Conservation (phyloP, 2,329 filamentous ascomycete genomes). For the Pseudogymnoascus sp. region DNA sequence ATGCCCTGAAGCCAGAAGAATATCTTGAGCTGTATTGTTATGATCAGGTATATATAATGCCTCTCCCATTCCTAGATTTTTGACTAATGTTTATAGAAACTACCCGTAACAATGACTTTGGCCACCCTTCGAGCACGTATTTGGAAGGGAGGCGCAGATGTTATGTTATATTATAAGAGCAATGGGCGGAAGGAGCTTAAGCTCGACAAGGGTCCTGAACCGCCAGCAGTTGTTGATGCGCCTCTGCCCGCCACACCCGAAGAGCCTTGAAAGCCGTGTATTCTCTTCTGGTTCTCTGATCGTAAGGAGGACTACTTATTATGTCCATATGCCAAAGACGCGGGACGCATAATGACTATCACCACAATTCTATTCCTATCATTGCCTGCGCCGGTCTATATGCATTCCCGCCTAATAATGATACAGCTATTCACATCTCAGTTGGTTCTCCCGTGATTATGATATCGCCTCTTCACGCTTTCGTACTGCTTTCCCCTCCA, state of each 20-base stretch:
- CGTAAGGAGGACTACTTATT: not conserved
- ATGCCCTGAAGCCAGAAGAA: slow-evolving; percentile 70
- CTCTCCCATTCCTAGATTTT: not conserved
- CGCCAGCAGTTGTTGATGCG: not conserved
- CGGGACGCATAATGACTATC: not conserved
- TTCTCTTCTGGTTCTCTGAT: not conserved
- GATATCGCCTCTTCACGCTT: not conserved
- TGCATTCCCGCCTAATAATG: slow-evolving; percentile 14
- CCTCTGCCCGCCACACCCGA: not conserved
- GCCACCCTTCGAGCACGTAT: slow-evolving; percentile 84
- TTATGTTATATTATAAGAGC: slow-evolving; percentile 80
- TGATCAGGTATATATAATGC: slow-evolving; percentile 58
- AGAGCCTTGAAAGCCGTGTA: not conserved
- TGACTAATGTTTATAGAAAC: slow-evolving; percentile 26
- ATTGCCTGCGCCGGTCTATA: slow-evolving; percentile 19
- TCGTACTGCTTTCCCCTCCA: slow-evolving; percentile 38
- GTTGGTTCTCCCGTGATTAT: not conserved
- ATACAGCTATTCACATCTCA: not conserved
- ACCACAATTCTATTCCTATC: slow-evolving; percentile 6
- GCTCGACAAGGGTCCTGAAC: not conserved
- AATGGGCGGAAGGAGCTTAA: slow-evolving; percentile 54
- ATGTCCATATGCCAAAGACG: not conserved
- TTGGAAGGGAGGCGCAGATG: slow-evolving; percentile 92
- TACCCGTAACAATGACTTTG: slow-evolving; percentile 82
- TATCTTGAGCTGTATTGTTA: slow-evolving; percentile 95